Base-by-base conservation (phyloP, 73 alveolate genomes). In the Effrenium voratum region DNA sequence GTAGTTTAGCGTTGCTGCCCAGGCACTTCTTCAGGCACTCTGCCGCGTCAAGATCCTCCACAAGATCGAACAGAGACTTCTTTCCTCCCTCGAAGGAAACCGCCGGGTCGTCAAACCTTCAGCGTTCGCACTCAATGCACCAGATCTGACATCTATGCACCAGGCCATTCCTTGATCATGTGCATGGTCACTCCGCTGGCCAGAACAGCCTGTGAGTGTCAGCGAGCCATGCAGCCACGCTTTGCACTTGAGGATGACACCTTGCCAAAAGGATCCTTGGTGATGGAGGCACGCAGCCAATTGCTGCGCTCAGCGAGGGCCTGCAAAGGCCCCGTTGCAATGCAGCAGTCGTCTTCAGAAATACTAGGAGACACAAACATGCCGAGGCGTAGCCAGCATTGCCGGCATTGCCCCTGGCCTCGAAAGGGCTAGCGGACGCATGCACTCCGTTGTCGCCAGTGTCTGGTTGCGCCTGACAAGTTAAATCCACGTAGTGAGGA, bases 341-440 rank as follows among this genome's bases (percentile, higher is more conserved):
- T n/a, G n/a, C n/a, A n/a, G n/a, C n/a, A n/a, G n/a, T n/a, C n/a
- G n/a, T n/a, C n/a, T n/a, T n/a, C n/a, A n/a, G n/a, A n/a, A n/a
- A n/a, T n/a, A n/a, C n/a, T n/a, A n/a, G n/a, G n/a, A n/a, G n/a
- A n/a, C n/a, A n/a, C n/a, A n/a, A n/a, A n/a, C n/a, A n/a, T n/a
- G n/a, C n/a, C n/a, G n/a, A n/a, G n/a, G n/a, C n/a, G n/a, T n/a
- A n/a, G n/a, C n/a, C n/a, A n/a, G 22, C 70, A n/a, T n/a, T n/a
- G n/a, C n/a, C n/a, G n/a, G n/a, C n/a, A n/a, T n/a, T n/a, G n/a
- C n/a, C n/a, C n/a, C n/a, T n/a, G n/a, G 46, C 98, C 98, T 91
- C 98, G 77, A 91, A 91, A 45, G 98, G 98, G 26, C 59, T 30
- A 46, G 98, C 98, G 3, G 98, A 91, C 77, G 98, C 98, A 28